Evolutionary conservation across 2,329 filamentous ascomycete species (phyloP).

Genomic region (Neonectria faginata): DNA sequence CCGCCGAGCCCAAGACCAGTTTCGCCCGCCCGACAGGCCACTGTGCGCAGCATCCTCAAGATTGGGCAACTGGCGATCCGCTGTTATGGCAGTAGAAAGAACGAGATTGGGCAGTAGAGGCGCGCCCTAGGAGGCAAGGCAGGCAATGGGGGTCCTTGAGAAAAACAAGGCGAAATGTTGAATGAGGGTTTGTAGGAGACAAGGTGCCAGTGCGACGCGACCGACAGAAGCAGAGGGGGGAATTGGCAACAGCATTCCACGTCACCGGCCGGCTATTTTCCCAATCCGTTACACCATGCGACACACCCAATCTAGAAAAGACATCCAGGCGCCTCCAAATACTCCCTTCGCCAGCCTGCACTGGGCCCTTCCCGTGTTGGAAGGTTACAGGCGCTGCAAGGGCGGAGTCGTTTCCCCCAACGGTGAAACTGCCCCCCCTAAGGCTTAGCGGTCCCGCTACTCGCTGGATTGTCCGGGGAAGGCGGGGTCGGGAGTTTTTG

Average conservation of each 20-base stretch:
- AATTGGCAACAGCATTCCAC: constrained; percentile 11
- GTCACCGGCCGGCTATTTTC: constrained; percentile 30
- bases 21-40: constrained; percentile 13
- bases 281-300: constrained; percentile 33
- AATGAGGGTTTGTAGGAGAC: constrained; percentile 4
- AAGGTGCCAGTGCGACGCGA: constrained; percentile 19
- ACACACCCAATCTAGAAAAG: constrained; percentile 5
- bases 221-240: constrained; percentile 6
- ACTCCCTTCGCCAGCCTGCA: constrained; percentile 9
- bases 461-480: constrained; percentile 32
- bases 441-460: constrained; percentile 30
- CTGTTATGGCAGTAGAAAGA: constrained; percentile 9
- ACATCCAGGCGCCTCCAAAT: background rate
- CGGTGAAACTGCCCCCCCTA: constrained; percentile 17
- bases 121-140: background rate
- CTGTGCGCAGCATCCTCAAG: constrained; percentile 36
- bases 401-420: constrained; percentile 25
- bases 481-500: constrained; percentile 4
- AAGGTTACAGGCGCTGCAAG: constrained; percentile 29
- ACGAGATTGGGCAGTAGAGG: background rate
- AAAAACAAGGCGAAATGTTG: background rate
- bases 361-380: constrained; percentile 16
- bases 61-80: constrained; percentile 9
- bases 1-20: constrained; percentile 6
- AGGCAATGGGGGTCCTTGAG: background rate